Conservation (phyloP, 345 rosid genomes). For the Populus nigra region DNA sequence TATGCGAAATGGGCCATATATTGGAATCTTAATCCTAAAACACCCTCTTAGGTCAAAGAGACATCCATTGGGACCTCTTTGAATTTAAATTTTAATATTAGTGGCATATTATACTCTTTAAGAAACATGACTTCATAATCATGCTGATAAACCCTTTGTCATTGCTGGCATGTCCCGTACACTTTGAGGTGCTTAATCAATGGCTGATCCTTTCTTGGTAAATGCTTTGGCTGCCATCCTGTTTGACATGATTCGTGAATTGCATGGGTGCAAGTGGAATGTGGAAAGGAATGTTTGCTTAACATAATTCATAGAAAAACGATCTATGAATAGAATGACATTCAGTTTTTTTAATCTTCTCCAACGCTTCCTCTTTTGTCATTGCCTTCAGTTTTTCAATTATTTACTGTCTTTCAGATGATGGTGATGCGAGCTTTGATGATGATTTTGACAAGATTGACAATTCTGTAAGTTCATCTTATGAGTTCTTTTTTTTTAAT, state of each 20-base stretch:
- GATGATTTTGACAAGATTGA: slow-evolving; percentile 95
- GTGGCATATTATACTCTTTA: neutral
- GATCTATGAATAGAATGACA: neutral
- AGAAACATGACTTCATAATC: neutral
- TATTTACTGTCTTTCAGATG: slow-evolving; percentile 44
- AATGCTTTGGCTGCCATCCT: neutral
- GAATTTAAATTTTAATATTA: neutral
- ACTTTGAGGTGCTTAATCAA: neutral
- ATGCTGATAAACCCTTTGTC: neutral
- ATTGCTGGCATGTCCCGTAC: neutral
- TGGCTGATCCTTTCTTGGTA: neutral
- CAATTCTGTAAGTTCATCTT: slow-evolving; percentile 60
- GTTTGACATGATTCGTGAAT: neutral
- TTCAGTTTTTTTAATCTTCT: neutral
- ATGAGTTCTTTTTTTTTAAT: neutral
- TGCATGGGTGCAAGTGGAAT: neutral
- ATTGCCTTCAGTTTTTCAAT: slow-evolving; percentile 8
- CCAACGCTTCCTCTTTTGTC: neutral
- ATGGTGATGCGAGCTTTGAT: slow-evolving; percentile 57
- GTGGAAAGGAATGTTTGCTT: neutral
- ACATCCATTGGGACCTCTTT: neutral
- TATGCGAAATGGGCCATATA: neutral
- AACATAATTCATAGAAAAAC: neutral
- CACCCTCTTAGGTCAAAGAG: neutral
- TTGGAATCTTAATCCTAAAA: slow-evolving; percentile 1